These are phyloP conservation scores for Lablab purpureus DNA, from an alignment of 306 rosid species.

Conservation along the genomic window DNA sequence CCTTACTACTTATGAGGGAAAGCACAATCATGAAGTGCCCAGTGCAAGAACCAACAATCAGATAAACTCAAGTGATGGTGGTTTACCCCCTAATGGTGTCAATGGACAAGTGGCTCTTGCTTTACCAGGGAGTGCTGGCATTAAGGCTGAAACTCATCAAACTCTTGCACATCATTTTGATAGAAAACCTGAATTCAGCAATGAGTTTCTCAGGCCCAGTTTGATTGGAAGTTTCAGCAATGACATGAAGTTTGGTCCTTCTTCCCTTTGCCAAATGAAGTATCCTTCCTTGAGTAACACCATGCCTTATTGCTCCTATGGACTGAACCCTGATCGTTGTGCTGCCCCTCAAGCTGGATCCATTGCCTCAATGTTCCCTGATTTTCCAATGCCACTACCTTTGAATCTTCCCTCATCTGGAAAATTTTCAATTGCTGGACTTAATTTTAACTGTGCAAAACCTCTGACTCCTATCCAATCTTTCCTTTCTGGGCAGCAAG, in stretches of 20 bases:
- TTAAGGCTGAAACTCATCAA: slow-evolving; percentile 61
- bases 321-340: slow-evolving; percentile 51
- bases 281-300: slow-evolving; percentile 57
- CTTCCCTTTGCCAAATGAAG: slow-evolving; percentile 69
- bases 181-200: slow-evolving; percentile 66
- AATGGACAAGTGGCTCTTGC: slow-evolving; percentile 55
- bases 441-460: slow-evolving; percentile 53
- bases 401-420: slow-evolving; percentile 63
- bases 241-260: slow-evolving; percentile 65
- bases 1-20: slow-evolving; percentile 86
- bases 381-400: slow-evolving; percentile 71
- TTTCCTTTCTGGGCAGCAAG: slow-evolving; percentile 65
- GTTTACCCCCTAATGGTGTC: slow-evolving; percentile 45
- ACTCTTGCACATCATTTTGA: slow-evolving; percentile 65
- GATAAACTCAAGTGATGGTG: slow-evolving; percentile 53
- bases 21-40: slow-evolving; percentile 87
- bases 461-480: slow-evolving; percentile 58
- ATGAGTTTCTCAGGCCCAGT: slow-evolving; percentile 56
- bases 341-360: slow-evolving; percentile 53
- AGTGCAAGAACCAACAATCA: slow-evolving; percentile 74
- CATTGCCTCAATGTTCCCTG: slow-evolving; percentile 58
- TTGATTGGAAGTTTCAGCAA: slow-evolving; percentile 60
- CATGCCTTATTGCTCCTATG: slow-evolving; percentile 61
- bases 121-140: slow-evolving; percentile 49
- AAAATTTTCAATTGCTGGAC: slow-evolving; percentile 55